These are phyloP conservation scores for Fagopyrum tataricum DNA, from an alignment of 148 eudicot genomes.

Conservation along the genomic window DNA sequence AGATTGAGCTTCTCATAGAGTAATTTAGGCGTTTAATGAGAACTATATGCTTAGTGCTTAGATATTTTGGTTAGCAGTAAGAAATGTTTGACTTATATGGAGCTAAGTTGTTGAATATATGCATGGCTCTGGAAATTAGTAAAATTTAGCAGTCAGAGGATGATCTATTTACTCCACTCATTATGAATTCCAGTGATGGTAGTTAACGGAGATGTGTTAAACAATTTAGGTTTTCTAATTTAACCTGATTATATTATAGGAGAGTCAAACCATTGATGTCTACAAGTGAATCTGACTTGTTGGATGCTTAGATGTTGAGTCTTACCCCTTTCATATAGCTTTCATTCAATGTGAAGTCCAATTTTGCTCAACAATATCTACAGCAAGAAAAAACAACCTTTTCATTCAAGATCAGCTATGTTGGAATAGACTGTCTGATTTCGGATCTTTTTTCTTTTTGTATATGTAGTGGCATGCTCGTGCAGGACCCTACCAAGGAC, in stretches of 20 bases:
- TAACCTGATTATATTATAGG: too few relatives aligned
- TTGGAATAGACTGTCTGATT: neutral
- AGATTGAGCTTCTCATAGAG: neutral
- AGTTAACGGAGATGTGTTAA: neutral
- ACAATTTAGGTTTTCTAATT: too few relatives aligned
- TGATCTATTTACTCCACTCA: neutral
- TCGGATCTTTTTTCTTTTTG: neutral
- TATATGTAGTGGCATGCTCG: constrained; percentile 64
- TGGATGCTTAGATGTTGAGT: neutral
- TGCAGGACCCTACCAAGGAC: constrained; percentile 54
- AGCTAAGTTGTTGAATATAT: neutral
- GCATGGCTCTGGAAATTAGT: neutral
- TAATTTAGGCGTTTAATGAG: neutral
- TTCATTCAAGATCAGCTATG: neutral
- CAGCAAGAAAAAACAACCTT: too few relatives aligned
- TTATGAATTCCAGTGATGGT: neutral
- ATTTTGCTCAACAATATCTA: too few relatives aligned
- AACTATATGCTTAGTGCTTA: neutral
- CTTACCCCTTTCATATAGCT: neutral
- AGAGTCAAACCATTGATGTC: neutral
- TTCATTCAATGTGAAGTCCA: neutral
- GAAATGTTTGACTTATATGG: neutral
- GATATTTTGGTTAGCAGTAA: neutral
- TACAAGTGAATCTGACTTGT: neutral
- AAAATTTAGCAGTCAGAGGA: neutral